A percentile compares a stretch with the other conserved stretches of the same genome.
phyloP scores from a whole-genome alignment of 805 yeast species.

The Wickerhamiella hasegawae region DNA sequence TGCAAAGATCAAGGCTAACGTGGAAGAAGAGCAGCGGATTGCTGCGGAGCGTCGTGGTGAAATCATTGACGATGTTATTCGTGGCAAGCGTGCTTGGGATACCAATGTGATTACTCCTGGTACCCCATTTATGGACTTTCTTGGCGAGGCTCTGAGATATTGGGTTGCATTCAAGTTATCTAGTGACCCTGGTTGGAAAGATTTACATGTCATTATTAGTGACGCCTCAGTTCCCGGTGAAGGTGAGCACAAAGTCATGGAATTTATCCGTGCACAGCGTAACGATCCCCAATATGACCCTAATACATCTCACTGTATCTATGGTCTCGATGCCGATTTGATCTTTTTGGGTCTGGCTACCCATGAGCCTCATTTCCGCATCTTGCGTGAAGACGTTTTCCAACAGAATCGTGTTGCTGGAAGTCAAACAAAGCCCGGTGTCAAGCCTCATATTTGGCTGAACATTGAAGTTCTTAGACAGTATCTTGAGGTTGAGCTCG shows the following conservation, averaged over 20 bases:
- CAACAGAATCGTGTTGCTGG: slow-evolving; percentile 43
- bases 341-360: slow-evolving; percentile 83
- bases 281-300: slow-evolving; percentile 60
- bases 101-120: slow-evolving; percentile 93
- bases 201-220: slow-evolving; percentile 56
- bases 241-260: slow-evolving; percentile 97
- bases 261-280: slow-evolving; percentile 64
- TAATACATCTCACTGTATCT: slow-evolving; percentile 80
- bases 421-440: slow-evolving; percentile 15
- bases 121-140: slow-evolving; percentile 85
- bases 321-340: slow-evolving; percentile 92
- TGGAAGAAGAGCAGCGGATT: slow-evolving; percentile 37
- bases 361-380: slow-evolving; percentile 91
- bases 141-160: slow-evolving; percentile 67
- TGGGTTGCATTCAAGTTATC: slow-evolving; percentile 79
- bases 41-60: slow-evolving; percentile 55
- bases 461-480: slow-evolving; percentile 80
- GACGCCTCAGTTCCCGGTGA: slow-evolving; percentile 98
- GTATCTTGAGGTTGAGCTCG: slow-evolving; percentile 69
- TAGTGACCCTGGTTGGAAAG: slow-evolving; percentile 76
- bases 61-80: slow-evolving; percentile 56
- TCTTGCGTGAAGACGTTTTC: slow-evolving; percentile 92
- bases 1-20: slow-evolving; percentile 66
- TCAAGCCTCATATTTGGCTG: slow-evolving; percentile 84
- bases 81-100: slow-evolving; percentile 67